Evolutionary conservation across 1,284 basidiomycete genomes (phyloP), one percentile per base, ranked within the genome.

Genomic region (Pseudozyma sp.): DNA sequence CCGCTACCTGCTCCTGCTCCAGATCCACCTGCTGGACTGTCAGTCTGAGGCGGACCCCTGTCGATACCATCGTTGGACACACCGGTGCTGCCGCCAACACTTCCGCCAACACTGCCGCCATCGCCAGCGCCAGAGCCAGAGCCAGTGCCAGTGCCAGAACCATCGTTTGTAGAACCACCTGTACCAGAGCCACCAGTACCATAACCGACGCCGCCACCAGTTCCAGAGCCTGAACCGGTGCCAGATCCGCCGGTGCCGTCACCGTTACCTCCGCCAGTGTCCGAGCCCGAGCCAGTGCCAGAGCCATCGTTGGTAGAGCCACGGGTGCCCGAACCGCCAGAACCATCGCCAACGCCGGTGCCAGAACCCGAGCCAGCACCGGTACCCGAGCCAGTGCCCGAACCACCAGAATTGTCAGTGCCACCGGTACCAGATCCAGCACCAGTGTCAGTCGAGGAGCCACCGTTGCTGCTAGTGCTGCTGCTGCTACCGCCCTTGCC

Each of bases 71-170:
- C 25, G 25, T 31, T 31, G 25, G 25, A 31, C 25, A 3, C 25
- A 31, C 25, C 25, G 25, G 25, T 31, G 25, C 25, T 31, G 11
- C 21, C 45, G 25, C 25, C 45, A 3, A 25, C 8, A 12, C 59
- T 50, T 19, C 50, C 34, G 18, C 25, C 45, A 3, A 25, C 8
- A 12, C 59, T 50, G 16, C 50, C 34, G 18, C 60, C 65, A 19
- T 18, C 5, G 25, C 65, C 53, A 18, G 53, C 44, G 39, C 59
- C 63, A 54, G 66, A 13, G 13, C 71, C 62, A 16, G 25, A 19
- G 14, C 25, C n/a, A 50, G 45, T 19, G 21, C 39, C 16, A 34
- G 19, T 4, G 14, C 53, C 53, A n/a, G 25, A 39, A 5, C 57
- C 39, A 10, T 60, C 58, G 21, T 36, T 14, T 39, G 58, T 18